Percentiles rank a stretch among this genome's conserved stretches.
phyloP scores from a whole-genome alignment of 2,329 filamentous ascomycete species.

The Aureobasidium sp. region DNA sequence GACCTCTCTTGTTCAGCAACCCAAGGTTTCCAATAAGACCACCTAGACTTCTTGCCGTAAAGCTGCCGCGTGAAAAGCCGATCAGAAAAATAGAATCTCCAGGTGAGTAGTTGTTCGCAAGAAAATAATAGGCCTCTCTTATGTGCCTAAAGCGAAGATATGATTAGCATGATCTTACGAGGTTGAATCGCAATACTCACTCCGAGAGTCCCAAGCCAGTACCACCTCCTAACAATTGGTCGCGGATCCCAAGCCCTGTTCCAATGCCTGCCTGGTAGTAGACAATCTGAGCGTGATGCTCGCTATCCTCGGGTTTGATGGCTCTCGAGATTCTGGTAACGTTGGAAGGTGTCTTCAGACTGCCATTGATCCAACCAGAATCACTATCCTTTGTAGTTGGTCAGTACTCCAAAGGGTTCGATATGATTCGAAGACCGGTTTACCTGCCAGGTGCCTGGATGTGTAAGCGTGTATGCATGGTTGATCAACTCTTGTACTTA shows the following conservation, averaged over 20 bases:
- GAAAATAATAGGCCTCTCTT: conserved; percentile 54
- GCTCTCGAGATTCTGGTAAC: conserved; percentile 31
- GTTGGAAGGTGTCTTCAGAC: conserved; percentile 26
- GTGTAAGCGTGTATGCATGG: not conserved
- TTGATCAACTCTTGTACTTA: not conserved
- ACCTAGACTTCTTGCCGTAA: conserved; percentile 34
- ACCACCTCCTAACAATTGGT: conserved; percentile 29
- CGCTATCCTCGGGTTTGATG: conserved; percentile 28
- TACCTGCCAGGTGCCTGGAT: conserved; percentile 28
- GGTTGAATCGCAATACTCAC: too few relatives aligned
- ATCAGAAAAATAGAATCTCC: conserved; percentile 38
- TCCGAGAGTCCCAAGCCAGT: conserved; percentile 26
- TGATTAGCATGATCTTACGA: too few relatives aligned
- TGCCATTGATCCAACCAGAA: conserved; percentile 26
- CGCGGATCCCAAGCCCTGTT: conserved; percentile 28
- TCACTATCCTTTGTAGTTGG: conserved; percentile 23
- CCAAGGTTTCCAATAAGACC: conserved; percentile 37
- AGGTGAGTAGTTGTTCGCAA: conserved; percentile 51
- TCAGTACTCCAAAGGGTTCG: not conserved
- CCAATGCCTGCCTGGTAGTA: conserved; percentile 34
- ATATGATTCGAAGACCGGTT: not conserved
- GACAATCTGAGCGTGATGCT: conserved; percentile 32
- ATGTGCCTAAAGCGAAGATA: conserved; percentile 33
- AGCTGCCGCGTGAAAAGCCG: conserved; percentile 38
- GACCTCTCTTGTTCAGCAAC: conserved; percentile 29